phyloP scores from a whole-genome alignment of 164 flowering plant species.

The Malania oleifera region DNA sequence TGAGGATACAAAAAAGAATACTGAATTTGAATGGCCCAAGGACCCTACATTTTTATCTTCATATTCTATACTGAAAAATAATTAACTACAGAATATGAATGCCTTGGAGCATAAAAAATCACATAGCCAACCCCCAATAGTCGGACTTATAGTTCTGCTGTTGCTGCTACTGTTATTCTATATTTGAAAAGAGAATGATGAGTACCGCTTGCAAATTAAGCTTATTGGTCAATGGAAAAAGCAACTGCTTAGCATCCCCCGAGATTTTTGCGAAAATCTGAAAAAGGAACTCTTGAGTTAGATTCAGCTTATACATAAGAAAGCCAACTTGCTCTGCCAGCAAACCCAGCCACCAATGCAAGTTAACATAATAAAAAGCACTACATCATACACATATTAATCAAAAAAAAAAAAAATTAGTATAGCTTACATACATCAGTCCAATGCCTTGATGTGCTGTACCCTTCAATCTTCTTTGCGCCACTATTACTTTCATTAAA shows the following conservation, averaged over 20 bases:
- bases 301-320: not conserved
- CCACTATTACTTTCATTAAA: slow-evolving; percentile 13
- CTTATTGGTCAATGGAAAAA: slow-evolving; percentile 32
- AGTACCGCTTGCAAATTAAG: slow-evolving; percentile 45
- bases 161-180: too few species aligned
- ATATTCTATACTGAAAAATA: not conserved
- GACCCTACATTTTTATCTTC: not conserved
- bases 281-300: slow-evolving; percentile 12
- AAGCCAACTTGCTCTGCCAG: not conserved
- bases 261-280: slow-evolving; percentile 49
- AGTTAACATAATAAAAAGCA: not conserved
- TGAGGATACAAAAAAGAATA: not conserved
- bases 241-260: slow-evolving; percentile 24
- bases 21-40: not conserved
- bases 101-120: too few species aligned
- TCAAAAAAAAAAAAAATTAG: too few species aligned
- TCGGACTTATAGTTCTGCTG: too few species aligned
- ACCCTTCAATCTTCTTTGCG: slow-evolving; percentile 16
- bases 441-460: slow-evolving; percentile 22
- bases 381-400: too few species aligned
- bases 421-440: slow-evolving; percentile 41
- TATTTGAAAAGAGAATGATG: slow-evolving; percentile 5
- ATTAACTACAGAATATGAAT: too few species aligned
- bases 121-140: too few species aligned
- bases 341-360: not conserved